Base-by-base conservation (phyloP, 1,139 yeast species). In the Hyphopichia buzzinii region DNA sequence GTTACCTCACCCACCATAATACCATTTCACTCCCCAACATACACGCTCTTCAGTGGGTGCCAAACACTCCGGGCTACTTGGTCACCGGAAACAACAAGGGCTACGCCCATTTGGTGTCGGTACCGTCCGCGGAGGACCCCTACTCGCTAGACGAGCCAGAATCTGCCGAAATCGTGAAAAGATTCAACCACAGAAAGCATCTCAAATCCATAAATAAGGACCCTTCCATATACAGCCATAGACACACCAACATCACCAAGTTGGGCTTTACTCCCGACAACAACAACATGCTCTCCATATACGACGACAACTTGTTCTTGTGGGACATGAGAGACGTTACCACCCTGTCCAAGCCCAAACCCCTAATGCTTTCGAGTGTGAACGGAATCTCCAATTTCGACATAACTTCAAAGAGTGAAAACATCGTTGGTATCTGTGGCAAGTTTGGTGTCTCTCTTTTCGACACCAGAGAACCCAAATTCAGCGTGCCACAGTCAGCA, bases 71-170 rank as follows among this genome's bases (percentile, higher is more conserved):
- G 21, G 52, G 54, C 24, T 60, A 63, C 38, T 54, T 86, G 33
- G 67, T 83, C 12, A 74, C 90, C 0, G 95, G 95, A 5, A 89
- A 85, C 53, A 73, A 67, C 39, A 72, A 77, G 37, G 95, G 95
- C 1, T 66, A 77, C 42, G 84, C 80, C 1, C 85, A 86, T 55
- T 59, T 86, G 39, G 75, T 84, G 3, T 66, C 81, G 12, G 63
- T 85, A n/a, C 94, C 95, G 1, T 76, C 72, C 37, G 4, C 57
- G 21, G 54, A 41, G 8, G 27, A 30, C 14, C 27, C 22, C 6
- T 13, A 25, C 15, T 19, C 23, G 23, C 23, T 19, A 6, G 67
- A 63, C 12, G 66, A 66, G 22, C 72, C 56, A 1, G 59, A 67
- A 29, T 72, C 78, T 23, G 95, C 95, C 0, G 88, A 81, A 53